Evolutionary conservation across 139 green algal species (phyloP).

Genomic region (Picocystis salinarum): DNA sequence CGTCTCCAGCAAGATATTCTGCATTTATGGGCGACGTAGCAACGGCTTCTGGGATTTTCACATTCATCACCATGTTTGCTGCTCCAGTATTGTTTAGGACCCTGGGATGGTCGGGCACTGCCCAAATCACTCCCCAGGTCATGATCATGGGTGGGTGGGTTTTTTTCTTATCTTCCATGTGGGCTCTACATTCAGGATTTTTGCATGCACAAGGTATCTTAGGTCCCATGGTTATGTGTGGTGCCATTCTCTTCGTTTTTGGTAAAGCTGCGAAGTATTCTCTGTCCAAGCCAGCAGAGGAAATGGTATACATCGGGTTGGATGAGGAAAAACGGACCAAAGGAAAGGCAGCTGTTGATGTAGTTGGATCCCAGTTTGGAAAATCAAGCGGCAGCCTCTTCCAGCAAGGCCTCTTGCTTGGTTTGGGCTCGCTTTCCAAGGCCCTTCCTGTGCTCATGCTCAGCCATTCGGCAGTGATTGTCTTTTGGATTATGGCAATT

Average conservation of each 20-base stretch:
- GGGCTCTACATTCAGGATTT: not conserved
- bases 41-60: constrained; percentile 62
- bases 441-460: constrained; percentile 7
- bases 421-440: constrained; percentile 4
- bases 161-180: not conserved
- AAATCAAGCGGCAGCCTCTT: constrained; percentile 39
- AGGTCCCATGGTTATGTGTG: constrained; percentile 30
- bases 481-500: too few species aligned
- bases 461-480: too few species aligned
- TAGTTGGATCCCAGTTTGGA: constrained; percentile 58
- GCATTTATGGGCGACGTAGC: constrained; percentile 62
- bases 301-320: constrained; percentile 71
- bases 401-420: constrained; percentile 45
- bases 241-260: constrained; percentile 60
- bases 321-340: constrained; percentile 23
- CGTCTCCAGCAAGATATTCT: constrained; percentile 56
- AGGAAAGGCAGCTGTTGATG: constrained; percentile 83
- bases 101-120: constrained; percentile 57
- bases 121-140: constrained; percentile 41
- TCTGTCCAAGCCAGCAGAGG: constrained; percentile 88
- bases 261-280: constrained; percentile 5
- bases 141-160: constrained; percentile 13
- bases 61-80: constrained; percentile 52
- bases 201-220: not conserved
- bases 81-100: constrained; percentile 61